These are phyloP conservation scores for Teunomyces aglyptinius DNA, from an alignment of 805 yeast species.

Conservation along the genomic window DNA sequence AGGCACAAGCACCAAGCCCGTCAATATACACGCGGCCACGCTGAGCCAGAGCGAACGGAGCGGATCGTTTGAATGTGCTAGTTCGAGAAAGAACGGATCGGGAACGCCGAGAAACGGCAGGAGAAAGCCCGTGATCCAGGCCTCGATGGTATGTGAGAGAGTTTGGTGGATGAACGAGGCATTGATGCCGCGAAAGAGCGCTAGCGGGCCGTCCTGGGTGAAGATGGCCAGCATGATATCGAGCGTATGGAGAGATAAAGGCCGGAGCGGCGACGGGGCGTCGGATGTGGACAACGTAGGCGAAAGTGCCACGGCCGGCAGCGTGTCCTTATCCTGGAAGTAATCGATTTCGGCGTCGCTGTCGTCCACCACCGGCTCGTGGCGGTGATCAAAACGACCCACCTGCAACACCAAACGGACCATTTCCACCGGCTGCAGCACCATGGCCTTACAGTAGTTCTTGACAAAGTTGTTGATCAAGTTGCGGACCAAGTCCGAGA, in stretches of 20 bases:
- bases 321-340: too few relatives aligned
- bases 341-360: slow-evolving; percentile 35
- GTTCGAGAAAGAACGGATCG: slow-evolving; percentile 83
- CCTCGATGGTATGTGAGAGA: slow-evolving; percentile 71
- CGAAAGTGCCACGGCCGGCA: slow-evolving; percentile 25
- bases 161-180: slow-evolving; percentile 79
- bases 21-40: slow-evolving; percentile 65
- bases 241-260: slow-evolving; percentile 52
- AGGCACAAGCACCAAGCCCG: slow-evolving; percentile 76
- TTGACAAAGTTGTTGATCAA: slow-evolving; percentile 60
- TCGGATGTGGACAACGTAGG: too few relatives aligned
- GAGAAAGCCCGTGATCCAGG: slow-evolving; percentile 88
- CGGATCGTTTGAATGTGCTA: slow-evolving; percentile 78
- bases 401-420: slow-evolving; percentile 76
- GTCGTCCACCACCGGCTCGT: slow-evolving; percentile 8
- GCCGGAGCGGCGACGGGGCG: too few relatives aligned
- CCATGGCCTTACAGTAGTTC: slow-evolving; percentile 64
- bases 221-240: slow-evolving; percentile 64
- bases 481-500: slow-evolving; percentile 55
- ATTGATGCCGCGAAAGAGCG: slow-evolving; percentile 70
- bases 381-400: slow-evolving; percentile 51
- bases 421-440: slow-evolving; percentile 88
- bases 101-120: slow-evolving; percentile 81
- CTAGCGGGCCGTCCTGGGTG: slow-evolving; percentile 70
- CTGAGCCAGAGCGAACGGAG: slow-evolving; percentile 64